Evolutionary conservation across 2,329 filamentous ascomycete species (phyloP).

Genomic region (Xylaria sp.): DNA sequence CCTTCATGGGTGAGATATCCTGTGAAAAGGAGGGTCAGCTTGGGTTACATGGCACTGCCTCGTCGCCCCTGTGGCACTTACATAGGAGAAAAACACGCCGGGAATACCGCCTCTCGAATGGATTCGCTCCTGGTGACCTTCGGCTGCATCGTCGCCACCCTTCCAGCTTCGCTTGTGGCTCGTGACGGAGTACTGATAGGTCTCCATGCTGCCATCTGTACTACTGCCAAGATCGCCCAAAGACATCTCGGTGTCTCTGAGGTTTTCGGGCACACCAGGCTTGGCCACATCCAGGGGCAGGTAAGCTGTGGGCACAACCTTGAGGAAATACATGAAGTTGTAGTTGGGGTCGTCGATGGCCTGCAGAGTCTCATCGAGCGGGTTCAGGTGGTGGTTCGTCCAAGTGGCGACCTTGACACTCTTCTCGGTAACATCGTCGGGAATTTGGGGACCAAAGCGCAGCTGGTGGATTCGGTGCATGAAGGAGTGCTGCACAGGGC

Average conservation of each 20-base stretch:
- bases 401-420: slow-evolving; percentile 53
- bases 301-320: slow-evolving; percentile 95
- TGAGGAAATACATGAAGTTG: slow-evolving; percentile 99
- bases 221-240: slow-evolving; percentile 64
- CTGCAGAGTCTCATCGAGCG: slow-evolving; percentile 76
- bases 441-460: slow-evolving; percentile 87
- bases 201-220: slow-evolving; percentile 79
- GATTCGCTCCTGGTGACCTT: slow-evolving; percentile 86
- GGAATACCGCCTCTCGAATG: slow-evolving; percentile 91
- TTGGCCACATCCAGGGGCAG: slow-evolving; percentile 78
- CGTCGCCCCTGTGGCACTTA: slow-evolving; percentile 43
- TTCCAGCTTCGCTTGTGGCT: slow-evolving; percentile 85
- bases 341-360: slow-evolving; percentile 73
- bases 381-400: slow-evolving; percentile 89
- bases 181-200: slow-evolving; percentile 96
- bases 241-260: slow-evolving; percentile 49
- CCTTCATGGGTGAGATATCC: slow-evolving; percentile 99
- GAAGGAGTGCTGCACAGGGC: slow-evolving; percentile 74
- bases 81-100: slow-evolving; percentile 97
- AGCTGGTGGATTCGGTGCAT: slow-evolving; percentile 83
- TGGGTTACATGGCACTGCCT: background rate
- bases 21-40: slow-evolving; percentile 32
- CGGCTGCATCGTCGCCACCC: slow-evolving; percentile 77
- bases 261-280: slow-evolving; percentile 33
- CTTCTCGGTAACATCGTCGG: slow-evolving; percentile 61